These are phyloP conservation scores for Clonostachys rosea DNA, from an alignment of 2,329 filamentous ascomycete species.

Conservation along the genomic window DNA sequence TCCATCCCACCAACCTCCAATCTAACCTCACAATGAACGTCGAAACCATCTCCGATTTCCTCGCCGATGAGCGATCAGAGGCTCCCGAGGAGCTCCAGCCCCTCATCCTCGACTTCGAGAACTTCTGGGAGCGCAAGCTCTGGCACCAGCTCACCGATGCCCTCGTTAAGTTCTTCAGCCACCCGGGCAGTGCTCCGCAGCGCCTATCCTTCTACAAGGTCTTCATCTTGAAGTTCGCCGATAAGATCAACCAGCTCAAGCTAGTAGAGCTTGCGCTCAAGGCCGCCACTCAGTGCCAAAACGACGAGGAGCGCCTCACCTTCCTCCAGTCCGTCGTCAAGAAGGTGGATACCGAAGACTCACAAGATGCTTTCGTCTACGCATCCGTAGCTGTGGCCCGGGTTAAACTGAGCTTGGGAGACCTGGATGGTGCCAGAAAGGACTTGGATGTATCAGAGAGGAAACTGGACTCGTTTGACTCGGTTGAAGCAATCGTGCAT, in stretches of 20 bases:
- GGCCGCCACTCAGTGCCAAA: constrained; percentile 80
- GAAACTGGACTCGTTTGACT: constrained; percentile 88
- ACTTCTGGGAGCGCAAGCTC: constrained; percentile 96
- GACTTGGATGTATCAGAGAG: constrained; percentile 84
- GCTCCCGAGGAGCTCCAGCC: constrained; percentile 85
- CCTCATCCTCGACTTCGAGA: constrained; percentile 87
- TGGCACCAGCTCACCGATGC: constrained; percentile 97
- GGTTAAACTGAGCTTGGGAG: constrained; percentile 75
- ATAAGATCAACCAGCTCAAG: constrained; percentile 99
- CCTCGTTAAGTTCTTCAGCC: constrained; percentile 82
- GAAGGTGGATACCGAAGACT: constrained; percentile 87
- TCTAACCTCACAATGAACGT: constrained; percentile 59
- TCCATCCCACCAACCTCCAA: too few relatives aligned
- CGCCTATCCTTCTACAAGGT: constrained; percentile 87
- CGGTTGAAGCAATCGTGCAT: constrained; percentile 91
- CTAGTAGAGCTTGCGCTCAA: constrained; percentile 86
- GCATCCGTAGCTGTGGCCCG: constrained; percentile 86
- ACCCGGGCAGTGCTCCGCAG: constrained; percentile 75
- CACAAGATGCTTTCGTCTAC: constrained; percentile 94
- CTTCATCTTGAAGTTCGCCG: constrained; percentile 93
- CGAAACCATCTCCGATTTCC: constrained; percentile 87
- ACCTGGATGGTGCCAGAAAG: constrained; percentile 78
- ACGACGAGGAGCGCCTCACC: constrained; percentile 77
- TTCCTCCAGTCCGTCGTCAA: constrained; percentile 82
- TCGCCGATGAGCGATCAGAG: constrained; percentile 82